Conservation (phyloP, 441 rosid species). For the Raphanus hybrid region DNA sequence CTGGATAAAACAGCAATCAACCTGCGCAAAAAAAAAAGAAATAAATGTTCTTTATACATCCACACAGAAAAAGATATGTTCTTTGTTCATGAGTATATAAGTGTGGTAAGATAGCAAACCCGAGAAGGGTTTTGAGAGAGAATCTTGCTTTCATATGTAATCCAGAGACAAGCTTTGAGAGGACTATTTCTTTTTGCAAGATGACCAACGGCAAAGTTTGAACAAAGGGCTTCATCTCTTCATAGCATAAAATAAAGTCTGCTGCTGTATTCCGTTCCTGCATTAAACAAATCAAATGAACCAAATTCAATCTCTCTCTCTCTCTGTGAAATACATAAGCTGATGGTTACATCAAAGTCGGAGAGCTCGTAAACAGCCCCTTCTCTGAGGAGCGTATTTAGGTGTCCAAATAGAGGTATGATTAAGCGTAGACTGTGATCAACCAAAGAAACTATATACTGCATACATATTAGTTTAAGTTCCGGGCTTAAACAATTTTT, state of each 20-base stretch:
- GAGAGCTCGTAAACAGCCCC: not conserved
- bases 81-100: not conserved
- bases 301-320: not conserved
- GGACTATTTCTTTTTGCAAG: constrained; percentile 64
- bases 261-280: no score
- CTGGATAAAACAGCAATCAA: constrained; percentile 76
- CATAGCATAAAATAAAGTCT: no score
- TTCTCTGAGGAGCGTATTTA: not conserved
- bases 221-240: constrained; percentile 43
- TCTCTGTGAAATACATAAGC: not conserved
- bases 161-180: constrained; percentile 63
- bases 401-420: not conserved
- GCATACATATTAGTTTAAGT: not conserved
- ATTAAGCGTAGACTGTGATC: not conserved
- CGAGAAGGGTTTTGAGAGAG: constrained; percentile 72
- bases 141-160: constrained; percentile 74
- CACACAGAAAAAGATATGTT: no score
- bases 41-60: not conserved
- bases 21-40: constrained; percentile 45
- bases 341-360: not conserved
- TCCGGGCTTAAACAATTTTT: not conserved
- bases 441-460: not conserved
- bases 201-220: constrained; percentile 69
- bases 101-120: no score
- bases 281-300: no score